Base-by-base conservation (phyloP, 225 moss, liverwort and hornwort species). In the Sphagnum tenellum region DNA sequence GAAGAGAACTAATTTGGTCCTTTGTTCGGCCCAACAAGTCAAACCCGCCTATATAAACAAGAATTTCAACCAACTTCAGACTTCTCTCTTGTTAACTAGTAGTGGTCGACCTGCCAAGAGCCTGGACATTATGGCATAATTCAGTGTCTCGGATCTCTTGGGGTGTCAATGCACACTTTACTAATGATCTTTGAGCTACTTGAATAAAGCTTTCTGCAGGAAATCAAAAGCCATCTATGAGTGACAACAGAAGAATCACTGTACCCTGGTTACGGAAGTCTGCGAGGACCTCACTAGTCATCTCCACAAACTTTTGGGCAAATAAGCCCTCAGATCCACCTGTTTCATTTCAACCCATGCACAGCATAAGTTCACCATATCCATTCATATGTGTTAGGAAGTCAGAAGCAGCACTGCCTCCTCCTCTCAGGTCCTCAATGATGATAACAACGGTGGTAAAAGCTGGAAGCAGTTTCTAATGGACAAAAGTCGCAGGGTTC, bases 241-340 rank as follows among this genome's bases (percentile, higher is more conserved):
- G 52, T 5, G 52, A 9, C 52, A 56, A 56, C 29, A 60, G 12
- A 7, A 60, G 45, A 60, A 60, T 6, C 12, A 13, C 59, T 54
- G 67, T 75, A 90, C 96, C 96, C 83, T 98, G 96, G 63, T 98
- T 98, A 70, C 90, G 79, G 73, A 78, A 98, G 45, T 81, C 74
- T 12, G 55, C 8, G 50, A 98, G 85, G 12, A 86, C 44, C 12
- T 85, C 80, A 62, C 77, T 75, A 14, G 89, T 90, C 48, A 98
- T 69, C 56, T 90, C 87, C 67, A 89, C 9, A 65, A 80, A 81
- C 64, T 86, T 90, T 78, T 98, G 92, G 45, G 90, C 83, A 78
- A 98, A 98, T 50, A 98, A 84, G 44, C 96, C 96, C 73, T 98
- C 96, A 44, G 96, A 89, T 61, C 96, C 96, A 72, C 92, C 96